Conservation (phyloP, 2,329 filamentous ascomycete genomes). For the Colletotrichum aenigma region DNA sequence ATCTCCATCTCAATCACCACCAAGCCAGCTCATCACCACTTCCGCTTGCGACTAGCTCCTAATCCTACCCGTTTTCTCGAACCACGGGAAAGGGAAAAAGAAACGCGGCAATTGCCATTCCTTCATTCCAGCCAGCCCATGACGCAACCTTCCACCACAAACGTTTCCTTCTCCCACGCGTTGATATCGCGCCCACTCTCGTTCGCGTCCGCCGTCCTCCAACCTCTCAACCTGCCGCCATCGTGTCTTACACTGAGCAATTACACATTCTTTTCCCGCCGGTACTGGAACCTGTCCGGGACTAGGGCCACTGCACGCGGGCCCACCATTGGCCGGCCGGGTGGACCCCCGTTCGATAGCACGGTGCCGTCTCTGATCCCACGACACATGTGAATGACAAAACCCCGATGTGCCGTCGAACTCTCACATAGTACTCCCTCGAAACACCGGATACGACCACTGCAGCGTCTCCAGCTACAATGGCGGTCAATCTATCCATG, state of each 20-base stretch:
- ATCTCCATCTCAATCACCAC: not conserved
- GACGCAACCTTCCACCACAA: not conserved
- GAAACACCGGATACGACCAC: not conserved
- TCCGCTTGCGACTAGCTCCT: not conserved
- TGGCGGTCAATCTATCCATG: not conserved
- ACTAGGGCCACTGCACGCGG: not conserved
- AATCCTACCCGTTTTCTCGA: not conserved
- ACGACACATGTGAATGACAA: slow-evolving; percentile 21
- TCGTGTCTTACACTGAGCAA: slow-evolving; percentile 9
- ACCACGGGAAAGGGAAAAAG: not conserved
- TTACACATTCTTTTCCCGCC: slow-evolving; percentile 10
- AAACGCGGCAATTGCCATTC: not conserved
- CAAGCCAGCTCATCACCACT: not conserved
- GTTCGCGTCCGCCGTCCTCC: not conserved
- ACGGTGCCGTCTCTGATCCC: not conserved
- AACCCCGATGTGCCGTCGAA: not conserved
- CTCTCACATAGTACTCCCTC: not conserved
- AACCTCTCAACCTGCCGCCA: not conserved
- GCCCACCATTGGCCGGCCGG: slow-evolving; percentile 6
- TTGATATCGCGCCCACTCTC: not conserved
- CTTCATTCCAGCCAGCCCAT: not conserved
- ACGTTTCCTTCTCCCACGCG: not conserved
- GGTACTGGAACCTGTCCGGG: not conserved
- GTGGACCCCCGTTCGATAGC: slow-evolving; percentile 2
- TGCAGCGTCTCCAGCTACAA: not conserved